These are phyloP conservation scores for Ramalina intermedia DNA, from an alignment of 495 filamentous ascomycete species.

Conservation along the genomic window DNA sequence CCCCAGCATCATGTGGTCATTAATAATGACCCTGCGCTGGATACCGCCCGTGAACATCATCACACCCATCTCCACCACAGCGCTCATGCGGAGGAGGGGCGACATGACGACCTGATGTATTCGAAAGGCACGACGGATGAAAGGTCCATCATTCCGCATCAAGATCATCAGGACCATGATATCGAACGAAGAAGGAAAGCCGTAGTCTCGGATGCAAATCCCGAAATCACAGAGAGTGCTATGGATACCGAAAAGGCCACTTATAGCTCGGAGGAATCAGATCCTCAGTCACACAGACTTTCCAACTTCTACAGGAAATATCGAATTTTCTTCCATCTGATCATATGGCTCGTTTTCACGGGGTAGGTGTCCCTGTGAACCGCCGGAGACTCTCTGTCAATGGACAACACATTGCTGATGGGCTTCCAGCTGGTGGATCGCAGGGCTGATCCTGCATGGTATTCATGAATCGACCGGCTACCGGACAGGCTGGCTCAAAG, in stretches of 20 bases:
- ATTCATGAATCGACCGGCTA: constrained; percentile 39
- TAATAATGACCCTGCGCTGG: constrained; percentile 28
- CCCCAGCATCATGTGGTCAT: constrained; percentile 15
- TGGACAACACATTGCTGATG: neutral
- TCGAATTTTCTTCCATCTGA: constrained; percentile 30
- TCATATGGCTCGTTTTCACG: constrained; percentile 43
- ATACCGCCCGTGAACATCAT: constrained; percentile 31
- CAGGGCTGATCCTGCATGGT: constrained; percentile 52
- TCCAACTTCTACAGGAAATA: constrained; percentile 25
- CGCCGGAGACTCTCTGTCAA: neutral
- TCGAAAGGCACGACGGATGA: constrained; percentile 28
- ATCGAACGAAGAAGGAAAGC: constrained; percentile 19
- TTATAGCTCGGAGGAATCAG: constrained; percentile 18
- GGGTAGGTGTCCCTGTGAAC: constrained; percentile 30
- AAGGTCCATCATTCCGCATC: constrained; percentile 29
- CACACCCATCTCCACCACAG: constrained; percentile 39
- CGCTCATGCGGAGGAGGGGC: constrained; percentile 27
- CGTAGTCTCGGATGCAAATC: constrained; percentile 15
- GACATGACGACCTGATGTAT: constrained; percentile 34
- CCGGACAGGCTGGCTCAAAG: constrained; percentile 57
- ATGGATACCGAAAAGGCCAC: constrained; percentile 27
- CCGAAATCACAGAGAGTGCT: constrained; percentile 13
- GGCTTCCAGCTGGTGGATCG: constrained; percentile 68
- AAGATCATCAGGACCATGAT: constrained; percentile 26
- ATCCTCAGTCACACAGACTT: constrained; percentile 17